phyloP scores from a whole-genome alignment of 2,329 filamentous ascomycete genomes.

The Coniella lustricola region DNA sequence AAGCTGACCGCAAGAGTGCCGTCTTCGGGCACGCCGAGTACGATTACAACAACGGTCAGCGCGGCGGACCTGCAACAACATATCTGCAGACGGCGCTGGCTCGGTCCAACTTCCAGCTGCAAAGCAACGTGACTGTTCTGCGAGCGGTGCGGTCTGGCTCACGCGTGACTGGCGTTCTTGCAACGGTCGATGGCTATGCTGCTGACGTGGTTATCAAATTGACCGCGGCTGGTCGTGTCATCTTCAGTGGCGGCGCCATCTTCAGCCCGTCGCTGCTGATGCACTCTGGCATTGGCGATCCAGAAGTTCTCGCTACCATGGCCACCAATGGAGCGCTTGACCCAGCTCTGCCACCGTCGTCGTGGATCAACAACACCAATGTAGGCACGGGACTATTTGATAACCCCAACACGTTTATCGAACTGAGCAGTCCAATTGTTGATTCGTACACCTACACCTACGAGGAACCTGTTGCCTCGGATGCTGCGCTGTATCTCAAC shows the following conservation, averaged over 20 bases:
- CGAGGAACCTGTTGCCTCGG: slow-evolving; percentile 31
- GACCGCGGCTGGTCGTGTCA: slow-evolving; percentile 27
- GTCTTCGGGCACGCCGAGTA: slow-evolving; percentile 58
- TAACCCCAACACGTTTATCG: slow-evolving; percentile 49
- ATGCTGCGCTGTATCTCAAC: slow-evolving; percentile 39
- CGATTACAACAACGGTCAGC: slow-evolving; percentile 60
- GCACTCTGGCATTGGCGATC: slow-evolving; percentile 31
- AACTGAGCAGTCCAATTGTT: slow-evolving; percentile 34
- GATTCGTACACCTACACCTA: slow-evolving; percentile 43
- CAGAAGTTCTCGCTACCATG: slow-evolving; percentile 18
- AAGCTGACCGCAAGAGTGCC: slow-evolving; percentile 56
- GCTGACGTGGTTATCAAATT: slow-evolving; percentile 26
- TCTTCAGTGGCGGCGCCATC: slow-evolving; percentile 31
- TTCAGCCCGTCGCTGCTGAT: slow-evolving; percentile 28
- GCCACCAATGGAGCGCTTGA: slow-evolving; percentile 11
- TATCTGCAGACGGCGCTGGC: slow-evolving; percentile 59
- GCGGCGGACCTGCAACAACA: slow-evolving; percentile 63
- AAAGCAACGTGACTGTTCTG: slow-evolving; percentile 57
- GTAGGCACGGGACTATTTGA: slow-evolving; percentile 47
- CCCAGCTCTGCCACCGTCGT: slow-evolving; percentile 23
- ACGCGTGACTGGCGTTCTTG: slow-evolving; percentile 52
- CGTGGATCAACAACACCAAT: slow-evolving; percentile 42
- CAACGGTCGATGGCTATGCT: slow-evolving; percentile 32
- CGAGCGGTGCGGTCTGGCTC: slow-evolving; percentile 56
- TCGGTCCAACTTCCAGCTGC: slow-evolving; percentile 59